Conservation (phyloP, 2,329 filamentous ascomycete species). For the Whalleya microplaca region DNA sequence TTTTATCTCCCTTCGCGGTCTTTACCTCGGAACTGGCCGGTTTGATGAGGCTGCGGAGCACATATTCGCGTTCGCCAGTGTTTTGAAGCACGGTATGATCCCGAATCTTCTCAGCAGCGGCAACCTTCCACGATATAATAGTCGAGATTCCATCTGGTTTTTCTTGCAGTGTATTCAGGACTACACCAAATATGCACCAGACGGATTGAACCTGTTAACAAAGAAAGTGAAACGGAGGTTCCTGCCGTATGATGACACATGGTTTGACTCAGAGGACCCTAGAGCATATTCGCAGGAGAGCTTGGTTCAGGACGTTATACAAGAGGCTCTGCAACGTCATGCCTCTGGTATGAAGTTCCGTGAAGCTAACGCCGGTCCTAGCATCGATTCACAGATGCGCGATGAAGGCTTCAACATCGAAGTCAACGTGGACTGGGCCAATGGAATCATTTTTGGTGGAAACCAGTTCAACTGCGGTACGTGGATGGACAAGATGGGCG, state of each 20-base stretch:
- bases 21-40: constrained; percentile 89
- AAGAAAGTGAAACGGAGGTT: constrained; percentile 83
- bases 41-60: constrained; percentile 91
- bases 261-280: constrained; percentile 80
- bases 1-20: constrained; percentile 90
- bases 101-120: constrained; percentile 90
- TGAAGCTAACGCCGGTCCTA: constrained; percentile 89
- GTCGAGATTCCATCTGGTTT: constrained; percentile 96
- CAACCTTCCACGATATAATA: constrained; percentile 88
- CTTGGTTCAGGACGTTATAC: constrained; percentile 85
- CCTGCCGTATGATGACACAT: constrained; percentile 93
- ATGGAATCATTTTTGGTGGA: constrained; percentile 89
- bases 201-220: constrained; percentile 74
- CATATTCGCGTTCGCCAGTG: constrained; percentile 91
- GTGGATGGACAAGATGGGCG: constrained; percentile 99
- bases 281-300: constrained; percentile 85
- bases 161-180: constrained; percentile 96
- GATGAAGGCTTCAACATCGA: constrained; percentile 90
- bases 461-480: constrained; percentile 96
- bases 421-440: constrained; percentile 88
- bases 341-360: constrained; percentile 88
- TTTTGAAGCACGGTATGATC: constrained; percentile 98
- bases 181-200: constrained; percentile 79
- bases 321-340: constrained; percentile 91
- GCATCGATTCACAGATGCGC: constrained; percentile 91